A percentile compares a stretch with the other conserved stretches of the same genome.
Evolutionary conservation across 805 yeast species (phyloP).

Genomic region (Cyberlindnera lachancei): DNA sequence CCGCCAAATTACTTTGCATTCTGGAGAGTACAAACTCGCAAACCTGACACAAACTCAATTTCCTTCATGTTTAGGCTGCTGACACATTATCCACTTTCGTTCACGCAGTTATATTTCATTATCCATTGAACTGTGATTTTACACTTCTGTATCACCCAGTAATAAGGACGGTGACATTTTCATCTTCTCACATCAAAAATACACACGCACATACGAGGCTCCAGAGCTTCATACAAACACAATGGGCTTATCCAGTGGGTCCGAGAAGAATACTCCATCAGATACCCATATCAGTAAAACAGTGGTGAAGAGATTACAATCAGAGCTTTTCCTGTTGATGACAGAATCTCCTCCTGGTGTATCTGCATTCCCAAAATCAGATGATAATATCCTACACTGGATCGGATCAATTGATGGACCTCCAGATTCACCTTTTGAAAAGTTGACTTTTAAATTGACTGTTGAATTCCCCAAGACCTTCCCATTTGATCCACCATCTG

Average conservation of each 20-base stretch:
- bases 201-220: no score
- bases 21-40: not conserved
- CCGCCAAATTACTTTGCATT: not conserved
- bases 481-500: slow-evolving; percentile 51
- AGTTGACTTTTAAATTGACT: slow-evolving; percentile 39
- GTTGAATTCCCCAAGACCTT: slow-evolving; percentile 46
- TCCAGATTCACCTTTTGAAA: slow-evolving; percentile 40
- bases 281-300: no score
- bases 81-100: no score
- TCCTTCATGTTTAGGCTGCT: not conserved
- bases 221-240: no score
- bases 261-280: no score
- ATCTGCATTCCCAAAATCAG: slow-evolving; percentile 47
- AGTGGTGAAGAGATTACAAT: slow-evolving; percentile 1
- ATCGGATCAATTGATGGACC: slow-evolving; percentile 47
- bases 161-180: no score
- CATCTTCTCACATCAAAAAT: no score
- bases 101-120: no score
- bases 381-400: slow-evolving; percentile 35
- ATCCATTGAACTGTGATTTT: no score
- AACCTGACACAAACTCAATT: not conserved
- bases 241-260: no score
- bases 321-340: slow-evolving; percentile 40
- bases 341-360: slow-evolving; percentile 43
- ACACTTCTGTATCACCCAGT: no score